Base-by-base conservation (phyloP, 169 alveolate species). In the Hammondia hammondi region DNA sequence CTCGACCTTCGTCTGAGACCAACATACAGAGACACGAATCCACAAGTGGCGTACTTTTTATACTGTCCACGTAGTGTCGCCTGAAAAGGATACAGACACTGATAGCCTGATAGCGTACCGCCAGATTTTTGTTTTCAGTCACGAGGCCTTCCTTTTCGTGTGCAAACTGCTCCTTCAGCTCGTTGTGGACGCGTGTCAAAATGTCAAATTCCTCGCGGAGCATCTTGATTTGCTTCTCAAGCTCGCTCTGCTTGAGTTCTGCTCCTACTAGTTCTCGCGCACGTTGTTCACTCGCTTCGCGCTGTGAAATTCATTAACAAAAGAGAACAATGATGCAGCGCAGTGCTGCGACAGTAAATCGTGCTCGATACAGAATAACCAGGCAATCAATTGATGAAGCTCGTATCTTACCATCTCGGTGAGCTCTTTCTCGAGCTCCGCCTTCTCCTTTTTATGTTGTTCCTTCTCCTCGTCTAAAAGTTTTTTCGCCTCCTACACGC, bases 151-250 rank as follows among this genome's bases (percentile, higher is more conserved):
- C 90, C 70, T 82, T 82, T n/a, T 82, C 90, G n/a, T 35, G 90
- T 9, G 21, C 71, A 52, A 82, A 82, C 29, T 82, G 71, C 70
- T 46, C 90, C 70, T 82, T 82, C 70, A 82, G 24, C 57, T 82
- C 90, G 14, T 82, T 82, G 90, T 82, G 90, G 24, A 82, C 90
- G 37, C 90, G 90, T 12, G 72, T 82, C 37, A 82, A 29, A 5
- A 82, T 82, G 70, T 82, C 90, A n/a, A 82, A 82, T 35, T 82
- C 90, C 12, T 82, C 90, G 24, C 90, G 90, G 14, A 82, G 90
- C 57, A 82, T 46, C 71, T 82, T 82, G 71, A 43, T 82, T 52
- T 82, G 90, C 70, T 82, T 82, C 39, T 82, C 90, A 10, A 45
- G 71, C 90, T 82, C 90, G 14, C 71, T 52, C 43, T 82, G 90